Base-by-base conservation (phyloP, 2,329 filamentous ascomycete genomes). In the Talaromyces verruculosus region DNA sequence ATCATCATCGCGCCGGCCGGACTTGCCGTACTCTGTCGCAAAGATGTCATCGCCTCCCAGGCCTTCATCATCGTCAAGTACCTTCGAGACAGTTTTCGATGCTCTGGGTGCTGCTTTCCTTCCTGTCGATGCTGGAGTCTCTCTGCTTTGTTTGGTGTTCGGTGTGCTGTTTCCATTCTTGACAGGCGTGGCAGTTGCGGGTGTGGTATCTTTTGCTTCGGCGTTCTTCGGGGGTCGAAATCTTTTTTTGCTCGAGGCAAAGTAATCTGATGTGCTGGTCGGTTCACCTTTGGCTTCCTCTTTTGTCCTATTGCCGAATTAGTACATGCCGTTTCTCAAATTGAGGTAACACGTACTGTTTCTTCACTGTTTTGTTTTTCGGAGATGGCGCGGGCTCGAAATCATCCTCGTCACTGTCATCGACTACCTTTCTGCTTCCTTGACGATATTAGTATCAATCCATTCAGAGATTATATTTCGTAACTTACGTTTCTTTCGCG, bases 341-440 rank as follows among this genome's bases (percentile, higher is more conserved):
- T 57, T 19, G 45, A 19, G 53, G 1, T 28, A 61, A 41, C 60
- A 74, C 84, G 69, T 81, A 88, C 85, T 83, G 77, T 66, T 83
- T 75, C 66, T 78, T 80, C 66, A 72, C 79, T 17, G 75, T 71
- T 67, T 80, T 80, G 15, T 73, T 72, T 53, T 81, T 80, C 3
- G 78, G 71, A 49, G 71, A 71, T 63, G 72, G 64, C 60, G 73
- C 67, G 37, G 77, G 78, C 19, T 68, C 64, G 17, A 68, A 80
- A 39, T 91, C 89, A 35, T 93, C 91, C 65, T 93, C 91, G 51
- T 91, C 89, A 69, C 91, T 94, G 68, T 96, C 92, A 68, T 93
- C 88, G 57, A 95, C 81, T 41, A 96, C 85, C 73, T 90, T 93
- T 65, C 90, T 87, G 60, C 78, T 82, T 25, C 78, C 78, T 81